Conservation (phyloP, 2,329 filamentous ascomycete species). For the Metarhizium brunneum region DNA sequence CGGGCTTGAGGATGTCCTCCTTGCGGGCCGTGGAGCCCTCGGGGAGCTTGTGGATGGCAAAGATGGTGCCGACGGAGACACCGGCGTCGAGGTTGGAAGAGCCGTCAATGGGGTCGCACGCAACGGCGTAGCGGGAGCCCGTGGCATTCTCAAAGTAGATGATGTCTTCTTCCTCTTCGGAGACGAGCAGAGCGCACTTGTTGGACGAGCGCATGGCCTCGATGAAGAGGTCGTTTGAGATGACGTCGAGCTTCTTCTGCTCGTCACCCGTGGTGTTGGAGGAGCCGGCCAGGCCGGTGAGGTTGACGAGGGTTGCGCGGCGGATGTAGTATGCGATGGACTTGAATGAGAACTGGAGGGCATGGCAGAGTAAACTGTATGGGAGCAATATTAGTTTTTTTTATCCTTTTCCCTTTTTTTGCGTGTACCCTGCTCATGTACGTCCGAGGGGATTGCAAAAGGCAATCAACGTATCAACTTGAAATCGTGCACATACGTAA, state of each 20-base stretch:
- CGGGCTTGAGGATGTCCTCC: constrained; percentile 81
- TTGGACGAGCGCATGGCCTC: constrained; percentile 88
- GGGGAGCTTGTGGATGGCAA: constrained; percentile 82
- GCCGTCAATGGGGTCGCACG: constrained; percentile 96
- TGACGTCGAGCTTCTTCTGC: constrained; percentile 99
- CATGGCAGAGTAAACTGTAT: constrained; percentile 81
- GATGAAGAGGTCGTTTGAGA: constrained; percentile 97
- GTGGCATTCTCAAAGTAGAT: constrained; percentile 74
- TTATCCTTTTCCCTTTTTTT: too few species aligned
- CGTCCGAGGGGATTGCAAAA: too few species aligned
- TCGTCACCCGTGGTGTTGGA: constrained; percentile 95
- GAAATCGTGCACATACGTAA: constrained; percentile 59
- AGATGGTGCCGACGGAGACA: constrained; percentile 96
- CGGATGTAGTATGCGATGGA: constrained; percentile 99
- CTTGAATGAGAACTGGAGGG: constrained; percentile 99
- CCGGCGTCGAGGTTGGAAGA: constrained; percentile 96
- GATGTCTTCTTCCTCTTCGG: constrained; percentile 90
- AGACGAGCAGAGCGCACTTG: constrained; percentile 87
- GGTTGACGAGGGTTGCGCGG: constrained; percentile 86
- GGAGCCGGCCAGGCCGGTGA: constrained; percentile 88
- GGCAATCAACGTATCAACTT: too few species aligned
- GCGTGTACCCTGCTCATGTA: too few species aligned
- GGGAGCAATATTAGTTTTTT: not conserved
- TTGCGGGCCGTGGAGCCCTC: constrained; percentile 65
- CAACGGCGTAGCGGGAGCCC: constrained; percentile 83